phyloP scores from a whole-genome alignment of 495 filamentous ascomycete genomes.

The Daldinia concentrica region DNA sequence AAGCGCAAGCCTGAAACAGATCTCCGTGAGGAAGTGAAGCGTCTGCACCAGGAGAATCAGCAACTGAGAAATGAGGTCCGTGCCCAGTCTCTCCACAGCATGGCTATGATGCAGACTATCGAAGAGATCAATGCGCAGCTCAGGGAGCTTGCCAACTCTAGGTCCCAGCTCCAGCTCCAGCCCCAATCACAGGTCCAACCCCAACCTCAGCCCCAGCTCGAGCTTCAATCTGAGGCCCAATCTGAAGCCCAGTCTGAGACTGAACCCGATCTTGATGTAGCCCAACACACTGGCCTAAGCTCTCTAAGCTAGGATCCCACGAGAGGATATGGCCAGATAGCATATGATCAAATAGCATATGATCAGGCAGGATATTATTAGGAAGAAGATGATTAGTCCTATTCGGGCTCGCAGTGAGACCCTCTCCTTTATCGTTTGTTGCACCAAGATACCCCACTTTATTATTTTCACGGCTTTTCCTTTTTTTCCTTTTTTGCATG shows the following conservation, averaged over 20 bases:
- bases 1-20: conserved; percentile 64
- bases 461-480: background rate
- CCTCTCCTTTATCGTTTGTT: background rate
- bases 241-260: too few relatives aligned
- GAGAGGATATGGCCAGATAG: background rate
- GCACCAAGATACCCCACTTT: conserved; percentile 4
- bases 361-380: background rate
- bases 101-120: conserved; percentile 38
- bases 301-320: background rate
- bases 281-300: background rate
- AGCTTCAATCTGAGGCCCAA: background rate
- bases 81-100: conserved; percentile 23
- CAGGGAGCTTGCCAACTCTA: background rate
- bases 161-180: background rate
- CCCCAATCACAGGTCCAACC: background rate
- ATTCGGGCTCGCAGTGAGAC: background rate
- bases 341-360: background rate
- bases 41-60: conserved; percentile 63
- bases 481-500: background rate
- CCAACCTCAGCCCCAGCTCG: background rate
- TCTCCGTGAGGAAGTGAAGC: conserved; percentile 54
- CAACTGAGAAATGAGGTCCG: conserved; percentile 45
- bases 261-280: background rate
- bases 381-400: background rate
- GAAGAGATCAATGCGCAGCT: background rate